Percentiles rank a stretch among this genome's conserved stretches.
These are phyloP conservation scores for Lyophyllum atratum DNA, from an alignment of 768 basidiomycete species.

Conservation along the genomic window DNA sequence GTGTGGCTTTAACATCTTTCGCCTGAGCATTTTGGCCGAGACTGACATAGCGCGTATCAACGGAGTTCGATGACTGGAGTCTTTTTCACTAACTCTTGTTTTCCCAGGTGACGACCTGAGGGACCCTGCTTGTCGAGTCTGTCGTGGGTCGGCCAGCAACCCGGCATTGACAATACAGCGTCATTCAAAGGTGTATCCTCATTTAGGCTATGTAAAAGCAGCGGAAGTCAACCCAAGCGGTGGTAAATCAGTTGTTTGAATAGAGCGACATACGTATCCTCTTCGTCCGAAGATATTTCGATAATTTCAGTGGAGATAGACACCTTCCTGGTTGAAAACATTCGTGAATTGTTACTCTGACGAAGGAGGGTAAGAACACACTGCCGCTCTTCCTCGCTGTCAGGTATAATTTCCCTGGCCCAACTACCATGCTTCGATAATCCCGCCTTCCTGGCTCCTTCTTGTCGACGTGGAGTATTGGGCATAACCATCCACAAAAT, in stretches of 20 bases:
- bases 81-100: background rate
- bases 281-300: constrained; percentile 56
- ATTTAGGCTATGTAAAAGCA: background rate
- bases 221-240: background rate
- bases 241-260: background rate
- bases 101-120: background rate
- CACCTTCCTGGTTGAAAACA: background rate
- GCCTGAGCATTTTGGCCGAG: background rate
- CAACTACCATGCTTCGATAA: background rate
- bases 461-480: background rate
- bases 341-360: background rate
- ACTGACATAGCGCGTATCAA: background rate
- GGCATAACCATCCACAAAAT: background rate
- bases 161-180: constrained; percentile 10
- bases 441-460: background rate
- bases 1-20: background rate
- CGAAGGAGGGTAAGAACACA: constrained; percentile 16
- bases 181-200: background rate
- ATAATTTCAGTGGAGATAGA: constrained; percentile 37
- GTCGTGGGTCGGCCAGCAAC: constrained; percentile 8
- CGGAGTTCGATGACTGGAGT: background rate
- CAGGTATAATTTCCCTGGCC: constrained; percentile 39
- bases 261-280: constrained; percentile 30
- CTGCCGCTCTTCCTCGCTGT: constrained; percentile 51
- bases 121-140: background rate